Evolutionary conservation across 176 grass and related monocot genomes (phyloP).

Genomic region (Oryza glumipatula): DNA sequence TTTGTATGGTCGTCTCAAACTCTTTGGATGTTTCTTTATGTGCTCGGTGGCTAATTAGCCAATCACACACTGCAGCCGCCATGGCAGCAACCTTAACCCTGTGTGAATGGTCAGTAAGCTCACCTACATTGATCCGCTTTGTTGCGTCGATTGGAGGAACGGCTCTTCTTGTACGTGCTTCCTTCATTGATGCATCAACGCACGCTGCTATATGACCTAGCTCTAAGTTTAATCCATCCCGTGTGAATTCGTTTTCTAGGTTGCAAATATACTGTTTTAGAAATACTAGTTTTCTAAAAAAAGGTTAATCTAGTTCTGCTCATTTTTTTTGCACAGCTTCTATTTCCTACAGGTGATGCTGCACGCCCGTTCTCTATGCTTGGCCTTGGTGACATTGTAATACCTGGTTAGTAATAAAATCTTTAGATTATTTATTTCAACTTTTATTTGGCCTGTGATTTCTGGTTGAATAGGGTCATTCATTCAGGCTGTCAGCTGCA

Average conservation of each 20-base stretch:
- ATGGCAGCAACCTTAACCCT: constrained; percentile 31
- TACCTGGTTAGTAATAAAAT: constrained; percentile 62
- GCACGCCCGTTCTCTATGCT: constrained; percentile 83
- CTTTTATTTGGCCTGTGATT: neutral
- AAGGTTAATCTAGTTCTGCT: neutral
- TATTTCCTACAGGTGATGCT: constrained; percentile 84
- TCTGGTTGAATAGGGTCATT: neutral
- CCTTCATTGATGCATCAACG: constrained; percentile 37
- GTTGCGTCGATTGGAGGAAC: constrained; percentile 41
- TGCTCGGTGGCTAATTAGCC: constrained; percentile 65
- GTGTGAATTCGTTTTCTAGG: neutral
- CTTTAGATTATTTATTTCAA: constrained; percentile 5
- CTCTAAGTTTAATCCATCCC: neutral
- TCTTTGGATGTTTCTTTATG: neutral
- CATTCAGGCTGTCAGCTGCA: neutral
- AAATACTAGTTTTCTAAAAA: neutral
- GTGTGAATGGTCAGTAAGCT: constrained; percentile 71
- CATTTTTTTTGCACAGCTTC: constrained; percentile 50
- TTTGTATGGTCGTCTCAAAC: neutral
- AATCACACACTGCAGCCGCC: constrained; percentile 44
- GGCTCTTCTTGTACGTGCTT: neutral
- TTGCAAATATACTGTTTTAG: neutral
- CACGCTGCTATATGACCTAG: neutral
- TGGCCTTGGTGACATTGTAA: constrained; percentile 97
- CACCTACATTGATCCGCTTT: constrained; percentile 52